Conservation (phyloP, 306 rosid genomes). For the Amphicarpaea edgeworthii region DNA sequence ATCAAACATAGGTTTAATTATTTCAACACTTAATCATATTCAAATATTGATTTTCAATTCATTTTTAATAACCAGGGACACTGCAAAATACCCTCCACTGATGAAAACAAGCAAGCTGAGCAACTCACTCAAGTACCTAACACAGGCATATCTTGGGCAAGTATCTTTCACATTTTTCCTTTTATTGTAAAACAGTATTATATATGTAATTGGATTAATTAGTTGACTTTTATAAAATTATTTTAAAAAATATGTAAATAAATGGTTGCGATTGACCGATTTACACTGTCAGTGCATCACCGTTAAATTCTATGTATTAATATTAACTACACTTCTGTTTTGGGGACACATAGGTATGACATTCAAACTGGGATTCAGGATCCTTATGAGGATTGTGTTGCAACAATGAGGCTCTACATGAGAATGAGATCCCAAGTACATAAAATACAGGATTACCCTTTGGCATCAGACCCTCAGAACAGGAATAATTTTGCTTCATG, state of each 20-base stretch:
- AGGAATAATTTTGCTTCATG: constrained; percentile 72
- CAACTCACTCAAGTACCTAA: constrained; percentile 90
- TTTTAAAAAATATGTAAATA: too few species aligned
- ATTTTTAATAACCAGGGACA: constrained; percentile 67
- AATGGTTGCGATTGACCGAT: too few species aligned
- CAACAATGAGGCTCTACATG: constrained; percentile 81
- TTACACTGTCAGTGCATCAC: too few species aligned
- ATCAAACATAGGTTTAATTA: background rate
- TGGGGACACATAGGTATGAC: constrained; percentile 66
- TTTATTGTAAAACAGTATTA: background rate
- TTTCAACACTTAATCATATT: background rate
- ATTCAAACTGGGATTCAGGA: constrained; percentile 88
- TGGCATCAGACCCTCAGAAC: constrained; percentile 79
- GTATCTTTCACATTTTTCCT: constrained; percentile 32
- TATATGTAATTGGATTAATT: too few species aligned
- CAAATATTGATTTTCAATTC: background rate
- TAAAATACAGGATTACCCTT: constrained; percentile 63
- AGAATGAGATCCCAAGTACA: constrained; percentile 83
- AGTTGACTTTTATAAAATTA: too few species aligned
- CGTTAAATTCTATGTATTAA: too few species aligned
- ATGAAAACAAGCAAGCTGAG: constrained; percentile 97
- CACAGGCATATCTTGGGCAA: constrained; percentile 93
- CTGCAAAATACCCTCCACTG: constrained; percentile 93
- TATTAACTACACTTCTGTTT: too few species aligned
- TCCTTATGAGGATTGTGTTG: constrained; percentile 90